Conservation (phyloP, 2,329 filamentous ascomycete species). For the Acephala macrosclerotiorum region DNA sequence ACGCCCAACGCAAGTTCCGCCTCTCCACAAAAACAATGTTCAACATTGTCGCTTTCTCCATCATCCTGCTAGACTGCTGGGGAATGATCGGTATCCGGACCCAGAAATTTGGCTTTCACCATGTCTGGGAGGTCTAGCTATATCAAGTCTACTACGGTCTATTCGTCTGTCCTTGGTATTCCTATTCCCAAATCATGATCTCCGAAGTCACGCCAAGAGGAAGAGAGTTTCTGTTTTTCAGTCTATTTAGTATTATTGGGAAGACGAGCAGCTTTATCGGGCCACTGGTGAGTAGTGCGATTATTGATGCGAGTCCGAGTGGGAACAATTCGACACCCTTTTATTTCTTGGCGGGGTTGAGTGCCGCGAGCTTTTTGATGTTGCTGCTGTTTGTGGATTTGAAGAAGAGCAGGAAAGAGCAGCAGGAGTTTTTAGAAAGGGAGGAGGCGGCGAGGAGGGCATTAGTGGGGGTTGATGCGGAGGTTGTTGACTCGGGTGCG, state of each 20-base stretch:
- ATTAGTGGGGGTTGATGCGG: constrained; percentile 11
- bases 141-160: constrained; percentile 67
- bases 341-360: constrained; percentile 69
- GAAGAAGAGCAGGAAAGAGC: constrained; percentile 65
- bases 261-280: constrained; percentile 75
- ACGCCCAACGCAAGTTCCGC: constrained; percentile 63
- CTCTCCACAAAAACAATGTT: constrained; percentile 74
- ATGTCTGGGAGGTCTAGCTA: constrained; percentile 55
- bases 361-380: constrained; percentile 59
- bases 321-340: constrained; percentile 67
- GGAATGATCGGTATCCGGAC: constrained; percentile 57
- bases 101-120: constrained; percentile 52
- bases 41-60: constrained; percentile 66
- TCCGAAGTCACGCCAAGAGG: constrained; percentile 70
- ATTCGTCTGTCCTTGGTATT: constrained; percentile 74
- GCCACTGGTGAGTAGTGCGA: constrained; percentile 71
- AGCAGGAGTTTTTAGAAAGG: constrained; percentile 59
- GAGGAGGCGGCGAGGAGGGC: constrained; percentile 38
- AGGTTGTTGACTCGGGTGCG: constrained; percentile 1
- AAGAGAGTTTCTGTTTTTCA: constrained; percentile 75
- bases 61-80: constrained; percentile 63
- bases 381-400: constrained; percentile 65
- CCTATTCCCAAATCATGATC: constrained; percentile 76
- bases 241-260: constrained; percentile 71
- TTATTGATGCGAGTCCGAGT: constrained; percentile 66